These are phyloP conservation scores for Sporisorium graminicola DNA, from an alignment of 1,284 basidiomycete species.

Conservation along the genomic window DNA sequence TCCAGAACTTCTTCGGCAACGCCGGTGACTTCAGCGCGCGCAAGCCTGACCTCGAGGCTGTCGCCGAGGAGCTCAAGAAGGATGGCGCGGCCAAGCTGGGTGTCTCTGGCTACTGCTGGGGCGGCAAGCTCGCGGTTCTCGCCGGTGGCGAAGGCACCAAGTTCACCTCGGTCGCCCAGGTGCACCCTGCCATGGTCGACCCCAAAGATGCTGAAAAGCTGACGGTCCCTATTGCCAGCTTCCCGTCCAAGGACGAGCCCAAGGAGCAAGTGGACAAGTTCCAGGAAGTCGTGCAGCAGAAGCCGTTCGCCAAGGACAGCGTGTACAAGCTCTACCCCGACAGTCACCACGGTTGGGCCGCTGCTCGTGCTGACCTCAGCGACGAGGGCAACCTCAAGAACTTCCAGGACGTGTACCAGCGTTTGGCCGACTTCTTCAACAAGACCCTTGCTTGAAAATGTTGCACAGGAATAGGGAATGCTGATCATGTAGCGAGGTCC, in stretches of 20 bases:
- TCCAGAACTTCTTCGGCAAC: slow-evolving; percentile 72
- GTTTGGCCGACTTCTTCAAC: slow-evolving; percentile 55
- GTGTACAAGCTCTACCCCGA: slow-evolving; percentile 74
- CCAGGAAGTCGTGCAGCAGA: slow-evolving; percentile 70
- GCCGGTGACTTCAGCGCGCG: slow-evolving; percentile 71
- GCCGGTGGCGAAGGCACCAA: slow-evolving; percentile 50
- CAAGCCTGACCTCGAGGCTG: slow-evolving; percentile 73
- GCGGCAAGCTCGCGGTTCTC: slow-evolving; percentile 55
- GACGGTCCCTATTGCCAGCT: slow-evolving; percentile 75
- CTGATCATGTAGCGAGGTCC: background rate
- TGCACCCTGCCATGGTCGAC: slow-evolving; percentile 73
- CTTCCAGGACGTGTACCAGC: slow-evolving; percentile 77
- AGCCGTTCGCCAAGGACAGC: slow-evolving; percentile 73
- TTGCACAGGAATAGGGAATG: background rate
- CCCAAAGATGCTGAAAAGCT: slow-evolving; percentile 74
- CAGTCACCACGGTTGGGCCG: slow-evolving; percentile 77
- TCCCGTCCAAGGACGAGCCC: slow-evolving; percentile 77
- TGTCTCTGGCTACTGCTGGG: slow-evolving; percentile 72
- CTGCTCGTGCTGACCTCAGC: slow-evolving; percentile 77
- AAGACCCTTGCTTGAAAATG: slow-evolving; percentile 36
- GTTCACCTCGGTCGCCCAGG: slow-evolving; percentile 54
- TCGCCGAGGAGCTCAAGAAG: slow-evolving; percentile 73
- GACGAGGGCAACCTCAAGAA: slow-evolving; percentile 77
- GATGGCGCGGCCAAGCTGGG: slow-evolving; percentile 73
- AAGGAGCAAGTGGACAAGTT: slow-evolving; percentile 73